These are phyloP conservation scores for Pseudognaphalium luteoalbum DNA, from an alignment of 129 eudicot genomes.

Conservation along the genomic window DNA sequence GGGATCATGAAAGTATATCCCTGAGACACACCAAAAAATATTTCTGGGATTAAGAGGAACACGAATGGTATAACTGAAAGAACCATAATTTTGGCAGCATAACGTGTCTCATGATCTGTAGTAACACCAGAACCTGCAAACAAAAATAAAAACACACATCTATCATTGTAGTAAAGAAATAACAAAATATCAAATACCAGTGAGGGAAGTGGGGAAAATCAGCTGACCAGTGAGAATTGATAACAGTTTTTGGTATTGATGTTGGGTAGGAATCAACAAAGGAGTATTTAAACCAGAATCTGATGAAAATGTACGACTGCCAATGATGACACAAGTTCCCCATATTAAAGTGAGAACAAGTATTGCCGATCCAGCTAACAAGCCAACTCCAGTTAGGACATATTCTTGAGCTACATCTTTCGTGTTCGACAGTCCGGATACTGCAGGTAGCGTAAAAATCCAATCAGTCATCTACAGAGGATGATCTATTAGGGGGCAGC, in stretches of 20 bases:
- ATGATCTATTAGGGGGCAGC: background rate
- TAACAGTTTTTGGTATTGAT: slow-evolving; percentile 27
- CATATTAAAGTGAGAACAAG: slow-evolving; percentile 63
- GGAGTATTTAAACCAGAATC: slow-evolving; percentile 24
- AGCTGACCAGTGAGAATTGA: slow-evolving; percentile 41
- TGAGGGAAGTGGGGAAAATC: slow-evolving; percentile 2
- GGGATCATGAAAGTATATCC: slow-evolving; percentile 39
- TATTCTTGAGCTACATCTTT: slow-evolving; percentile 58
- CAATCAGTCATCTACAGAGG: background rate
- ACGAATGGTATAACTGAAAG: slow-evolving; percentile 64
- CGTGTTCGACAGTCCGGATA: slow-evolving; percentile 58
- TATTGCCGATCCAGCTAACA: slow-evolving; percentile 70
- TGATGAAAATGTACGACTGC: slow-evolving; percentile 32
- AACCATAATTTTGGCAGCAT: slow-evolving; percentile 66
- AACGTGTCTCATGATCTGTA: slow-evolving; percentile 56
- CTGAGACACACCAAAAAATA: slow-evolving; percentile 27
- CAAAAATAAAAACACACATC: background rate
- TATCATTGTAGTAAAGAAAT: background rate
- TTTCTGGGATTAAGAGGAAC: slow-evolving; percentile 53
- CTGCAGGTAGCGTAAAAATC: slow-evolving; percentile 36
- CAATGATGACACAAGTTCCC: slow-evolving; percentile 75
- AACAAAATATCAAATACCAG: background rate
- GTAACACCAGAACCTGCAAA: slow-evolving; percentile 54
- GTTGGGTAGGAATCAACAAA: slow-evolving; percentile 18
- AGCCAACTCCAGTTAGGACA: slow-evolving; percentile 69